phyloP scores from a whole-genome alignment of 2,329 filamentous ascomycete species.

The Penicillium sp. region DNA sequence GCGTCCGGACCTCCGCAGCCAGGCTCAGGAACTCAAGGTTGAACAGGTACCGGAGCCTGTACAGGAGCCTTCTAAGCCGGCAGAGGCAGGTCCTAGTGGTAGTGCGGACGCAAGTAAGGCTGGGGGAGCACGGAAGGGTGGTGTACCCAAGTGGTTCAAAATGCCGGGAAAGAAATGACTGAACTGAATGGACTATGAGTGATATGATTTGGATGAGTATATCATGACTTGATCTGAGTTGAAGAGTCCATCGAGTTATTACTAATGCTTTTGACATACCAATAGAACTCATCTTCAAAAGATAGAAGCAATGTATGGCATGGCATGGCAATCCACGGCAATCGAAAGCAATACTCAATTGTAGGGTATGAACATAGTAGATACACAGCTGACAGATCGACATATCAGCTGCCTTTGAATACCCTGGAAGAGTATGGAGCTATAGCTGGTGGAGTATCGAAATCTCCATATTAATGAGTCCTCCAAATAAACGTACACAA shows the following conservation, averaged over 20 bases:
- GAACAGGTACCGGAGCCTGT: slow-evolving; percentile 48
- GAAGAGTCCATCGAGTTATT: not conserved
- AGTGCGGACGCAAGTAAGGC: slow-evolving; percentile 33
- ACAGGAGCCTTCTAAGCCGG: slow-evolving; percentile 35
- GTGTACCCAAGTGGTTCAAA: slow-evolving; percentile 71
- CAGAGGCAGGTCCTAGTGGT: slow-evolving; percentile 28
- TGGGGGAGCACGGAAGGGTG: slow-evolving; percentile 32
- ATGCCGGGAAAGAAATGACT: slow-evolving; percentile 68
- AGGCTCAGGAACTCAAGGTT: slow-evolving; percentile 65
- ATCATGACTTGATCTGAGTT: not conserved
- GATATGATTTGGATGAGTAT: not conserved
- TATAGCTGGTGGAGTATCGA: not conserved
- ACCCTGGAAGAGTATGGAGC: not conserved
- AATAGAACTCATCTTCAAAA: not conserved
- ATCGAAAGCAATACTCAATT: not conserved
- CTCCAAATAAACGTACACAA: not conserved
- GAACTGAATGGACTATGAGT: not conserved
- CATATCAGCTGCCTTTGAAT: not conserved
- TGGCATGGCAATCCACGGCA: not conserved
- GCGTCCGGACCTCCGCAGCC: slow-evolving; percentile 58
- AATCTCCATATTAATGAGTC: not conserved
- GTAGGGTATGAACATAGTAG: not conserved
- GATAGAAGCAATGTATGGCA: not conserved
- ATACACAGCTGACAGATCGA: not conserved
- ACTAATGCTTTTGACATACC: not conserved